phyloP scores from a whole-genome alignment of 1,284 basidiomycete genomes.

The Puccinia brachypodii region DNA sequence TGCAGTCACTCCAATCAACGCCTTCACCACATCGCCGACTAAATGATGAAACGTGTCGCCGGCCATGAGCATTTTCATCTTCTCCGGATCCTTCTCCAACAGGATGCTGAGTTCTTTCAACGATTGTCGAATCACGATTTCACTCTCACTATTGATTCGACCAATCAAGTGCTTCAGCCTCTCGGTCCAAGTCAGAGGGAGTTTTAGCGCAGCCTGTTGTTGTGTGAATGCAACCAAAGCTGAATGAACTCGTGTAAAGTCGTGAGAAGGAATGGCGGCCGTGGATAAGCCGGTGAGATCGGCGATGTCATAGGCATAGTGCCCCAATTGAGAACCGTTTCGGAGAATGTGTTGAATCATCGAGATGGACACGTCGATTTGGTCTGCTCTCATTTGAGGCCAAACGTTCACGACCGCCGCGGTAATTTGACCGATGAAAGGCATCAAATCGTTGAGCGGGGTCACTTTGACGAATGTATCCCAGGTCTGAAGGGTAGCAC shows the following conservation, averaged over 20 bases:
- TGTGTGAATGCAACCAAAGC: constrained; percentile 62
- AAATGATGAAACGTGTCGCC: constrained; percentile 83
- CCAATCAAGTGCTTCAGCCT: constrained; percentile 72
- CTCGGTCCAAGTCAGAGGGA: constrained; percentile 62
- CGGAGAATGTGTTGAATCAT: constrained; percentile 73
- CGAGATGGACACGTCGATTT: constrained; percentile 64
- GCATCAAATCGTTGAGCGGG: constrained; percentile 71
- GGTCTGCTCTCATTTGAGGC: constrained; percentile 65
- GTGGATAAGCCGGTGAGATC: constrained; percentile 61
- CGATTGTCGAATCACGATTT: constrained; percentile 73
- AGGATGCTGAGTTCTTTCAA: constrained; percentile 74
- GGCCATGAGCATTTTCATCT: constrained; percentile 66
- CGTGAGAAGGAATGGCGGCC: constrained; percentile 42
- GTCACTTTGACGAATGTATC: constrained; percentile 73
- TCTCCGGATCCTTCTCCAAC: constrained; percentile 63
- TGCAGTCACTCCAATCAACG: constrained; percentile 70
- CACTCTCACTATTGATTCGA: constrained; percentile 76
- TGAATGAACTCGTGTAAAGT: constrained; percentile 66
- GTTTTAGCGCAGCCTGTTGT: constrained; percentile 63
- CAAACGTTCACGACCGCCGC: constrained; percentile 81
- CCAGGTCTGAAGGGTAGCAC: constrained; percentile 81
- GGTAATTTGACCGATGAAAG: constrained; percentile 81
- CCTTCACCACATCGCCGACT: constrained; percentile 70
- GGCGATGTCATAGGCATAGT: constrained; percentile 72
- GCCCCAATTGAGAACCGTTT: constrained; percentile 64